Evolutionary conservation across 225 moss, liverwort and hornwort species (phyloP), one percentile per base, ranked within the genome.

Genomic region (Polytrichum formosum): DNA sequence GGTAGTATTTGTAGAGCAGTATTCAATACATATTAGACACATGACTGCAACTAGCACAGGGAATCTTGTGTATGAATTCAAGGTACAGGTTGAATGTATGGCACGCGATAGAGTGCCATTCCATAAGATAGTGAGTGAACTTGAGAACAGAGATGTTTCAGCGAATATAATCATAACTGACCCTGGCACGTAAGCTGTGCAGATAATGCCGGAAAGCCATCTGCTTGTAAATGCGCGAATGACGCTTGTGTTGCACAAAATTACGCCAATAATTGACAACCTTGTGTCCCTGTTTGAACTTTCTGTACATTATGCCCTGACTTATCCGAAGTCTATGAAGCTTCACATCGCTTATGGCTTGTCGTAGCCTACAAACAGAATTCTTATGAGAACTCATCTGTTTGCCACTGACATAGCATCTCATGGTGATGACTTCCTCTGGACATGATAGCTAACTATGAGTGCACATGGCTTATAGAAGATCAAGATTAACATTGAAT

Each of bases 141-240:
- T 22, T 17, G 59, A 8, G 20, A 55, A 9, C 13, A 53, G 31
- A 26, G 18, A 8, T 66, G 23, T 10, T 28, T n/a, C 3, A 55
- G 77, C n/a, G 46, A 46, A 46, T 13, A 46, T 46, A 46, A 46
- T 46, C 13, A 46, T 16, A 46, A 46, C 46, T 46, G 19, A 94
- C 97, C 91, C 85, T 92, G 62, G 78, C 74, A 54, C 94, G 79
- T 35, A 98, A 80, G 58, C 88, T 74, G 35, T 89, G 91, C 67
- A 98, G 87, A 75, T 94, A 98, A 74, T 98, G 98, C 63, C 98
- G 86, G 72, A 98, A 92, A 56, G 98, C 98, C 85, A 91, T 88
- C 80, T 94, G 91, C 74, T 92, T 98, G 70, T 85, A 86, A 28
- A 94, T 76, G 55, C 90, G 91, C 69, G 76, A 77, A 80, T 92